Conservation (phyloP, 1,284 basidiomycete species). For the Fomitopsis pinicola region DNA sequence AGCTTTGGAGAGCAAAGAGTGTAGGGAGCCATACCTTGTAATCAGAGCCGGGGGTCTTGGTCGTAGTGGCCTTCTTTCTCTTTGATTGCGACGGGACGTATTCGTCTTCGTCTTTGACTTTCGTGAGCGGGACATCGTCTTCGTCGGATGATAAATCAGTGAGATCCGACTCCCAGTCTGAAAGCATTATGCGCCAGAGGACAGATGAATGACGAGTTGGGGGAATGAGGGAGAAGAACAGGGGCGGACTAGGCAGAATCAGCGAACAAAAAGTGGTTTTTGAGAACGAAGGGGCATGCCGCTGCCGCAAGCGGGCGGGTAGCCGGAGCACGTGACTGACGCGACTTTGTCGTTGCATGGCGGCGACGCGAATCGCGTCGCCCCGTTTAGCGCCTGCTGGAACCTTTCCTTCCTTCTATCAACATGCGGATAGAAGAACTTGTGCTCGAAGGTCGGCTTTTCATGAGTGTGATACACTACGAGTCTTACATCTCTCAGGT, state of each 20-base stretch:
- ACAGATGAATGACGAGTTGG: too few relatives aligned
- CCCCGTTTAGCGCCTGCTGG: neutral
- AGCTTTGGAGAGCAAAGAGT: neutral
- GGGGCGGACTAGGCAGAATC: neutral
- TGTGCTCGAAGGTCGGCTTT: slow-evolving; percentile 6
- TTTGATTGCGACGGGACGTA: slow-evolving; percentile 23
- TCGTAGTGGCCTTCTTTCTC: slow-evolving; percentile 18
- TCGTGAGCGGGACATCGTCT: neutral
- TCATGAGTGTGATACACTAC: neutral
- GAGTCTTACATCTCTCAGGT: slow-evolving; percentile 39
- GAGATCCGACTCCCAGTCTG: slow-evolving; percentile 37
- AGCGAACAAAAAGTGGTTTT: neutral
- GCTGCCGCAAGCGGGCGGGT: neutral
- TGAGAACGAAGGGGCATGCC: neutral
- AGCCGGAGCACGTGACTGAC: neutral
- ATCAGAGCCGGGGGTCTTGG: slow-evolving; percentile 19
- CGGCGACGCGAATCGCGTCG: neutral
- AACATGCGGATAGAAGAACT: slow-evolving; percentile 25
- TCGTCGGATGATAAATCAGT: slow-evolving; percentile 34
- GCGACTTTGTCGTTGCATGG: neutral
- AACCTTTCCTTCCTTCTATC: neutral
- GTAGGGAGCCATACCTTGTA: slow-evolving; percentile 27
- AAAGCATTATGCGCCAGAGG: slow-evolving; percentile 14
- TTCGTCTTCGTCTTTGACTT: slow-evolving; percentile 26
- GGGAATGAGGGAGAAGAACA: neutral